Evolutionary conservation across 805 yeast species (phyloP).

Genomic region (Starmera amethionina): DNA sequence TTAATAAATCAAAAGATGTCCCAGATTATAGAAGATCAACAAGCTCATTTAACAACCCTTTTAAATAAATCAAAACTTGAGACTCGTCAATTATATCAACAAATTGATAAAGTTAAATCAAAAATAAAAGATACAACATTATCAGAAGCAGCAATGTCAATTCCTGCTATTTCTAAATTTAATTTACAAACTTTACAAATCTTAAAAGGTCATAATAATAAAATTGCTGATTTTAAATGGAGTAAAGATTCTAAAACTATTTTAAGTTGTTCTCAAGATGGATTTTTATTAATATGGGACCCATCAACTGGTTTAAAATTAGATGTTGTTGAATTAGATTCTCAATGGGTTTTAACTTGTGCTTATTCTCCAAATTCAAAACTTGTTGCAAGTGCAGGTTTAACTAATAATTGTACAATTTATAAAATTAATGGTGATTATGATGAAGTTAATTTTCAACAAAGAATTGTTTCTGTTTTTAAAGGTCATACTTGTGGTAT

Average conservation of each 20-base stretch:
- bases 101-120: slow-evolving; percentile 34
- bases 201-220: slow-evolving; percentile 54
- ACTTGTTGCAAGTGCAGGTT: slow-evolving; percentile 71
- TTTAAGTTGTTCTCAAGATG: slow-evolving; percentile 78
- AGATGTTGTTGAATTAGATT: slow-evolving; percentile 61
- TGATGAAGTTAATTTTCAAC: slow-evolving; percentile 23
- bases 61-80: slow-evolving; percentile 31
- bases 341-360: slow-evolving; percentile 73
- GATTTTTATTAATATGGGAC: slow-evolving; percentile 79
- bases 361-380: slow-evolving; percentile 59
- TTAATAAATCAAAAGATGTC: neutral
- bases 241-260: slow-evolving; percentile 47
- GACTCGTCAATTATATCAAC: slow-evolving; percentile 37
- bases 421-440: slow-evolving; percentile 34
- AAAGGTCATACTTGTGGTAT: slow-evolving; percentile 82
- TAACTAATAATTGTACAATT: slow-evolving; percentile 70
- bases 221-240: slow-evolving; percentile 66
- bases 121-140: slow-evolving; percentile 37
- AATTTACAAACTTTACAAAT: slow-evolving; percentile 28
- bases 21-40: slow-evolving; percentile 2
- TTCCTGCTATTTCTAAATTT: slow-evolving; percentile 9
- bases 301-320: slow-evolving; percentile 59
- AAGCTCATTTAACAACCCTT: slow-evolving; percentile 10
- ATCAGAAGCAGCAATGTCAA: slow-evolving; percentile 24
- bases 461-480: slow-evolving; percentile 40